Evolutionary conservation across 257 asterid genomes (phyloP).

Genomic region (Nicotiana paniculata): DNA sequence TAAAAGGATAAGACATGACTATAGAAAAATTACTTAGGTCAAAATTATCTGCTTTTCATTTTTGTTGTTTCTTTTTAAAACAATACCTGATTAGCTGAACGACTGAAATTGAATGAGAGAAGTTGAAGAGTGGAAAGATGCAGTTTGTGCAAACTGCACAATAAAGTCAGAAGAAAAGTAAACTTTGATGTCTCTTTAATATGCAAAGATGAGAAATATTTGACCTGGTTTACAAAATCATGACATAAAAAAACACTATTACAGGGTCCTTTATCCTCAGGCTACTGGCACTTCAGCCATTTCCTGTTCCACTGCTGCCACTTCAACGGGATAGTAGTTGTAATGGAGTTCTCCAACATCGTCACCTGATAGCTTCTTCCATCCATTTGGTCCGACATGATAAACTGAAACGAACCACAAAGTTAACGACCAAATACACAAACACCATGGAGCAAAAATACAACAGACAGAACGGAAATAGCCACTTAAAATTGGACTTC

Average conservation of each 20-base stretch:
- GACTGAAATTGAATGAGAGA: no score
- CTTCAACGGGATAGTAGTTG: constrained; percentile 62
- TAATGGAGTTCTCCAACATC: constrained; percentile 94
- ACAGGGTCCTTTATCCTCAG: constrained; percentile 16
- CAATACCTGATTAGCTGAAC: no score
- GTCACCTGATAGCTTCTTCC: constrained; percentile 85
- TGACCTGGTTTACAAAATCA: background rate
- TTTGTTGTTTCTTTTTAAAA: no score
- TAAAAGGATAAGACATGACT: background rate
- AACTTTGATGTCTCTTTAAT: background rate
- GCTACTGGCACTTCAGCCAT: constrained; percentile 56
- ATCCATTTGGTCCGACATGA: constrained; percentile 82
- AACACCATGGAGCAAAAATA: background rate
- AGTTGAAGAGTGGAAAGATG: no score
- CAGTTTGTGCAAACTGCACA: no score
- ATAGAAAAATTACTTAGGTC: no score
- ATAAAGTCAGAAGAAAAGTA: background rate
- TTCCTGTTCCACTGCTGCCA: constrained; percentile 65
- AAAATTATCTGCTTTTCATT: background rate
- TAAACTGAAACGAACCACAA: constrained; percentile 38
- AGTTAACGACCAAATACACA: constrained; percentile 13
- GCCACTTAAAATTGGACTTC: background rate
- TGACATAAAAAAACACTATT: background rate
- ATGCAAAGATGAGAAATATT: background rate
- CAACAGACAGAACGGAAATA: background rate